Base-by-base conservation (phyloP, 129 eudicot species). In the Ambrosia trifida region DNA sequence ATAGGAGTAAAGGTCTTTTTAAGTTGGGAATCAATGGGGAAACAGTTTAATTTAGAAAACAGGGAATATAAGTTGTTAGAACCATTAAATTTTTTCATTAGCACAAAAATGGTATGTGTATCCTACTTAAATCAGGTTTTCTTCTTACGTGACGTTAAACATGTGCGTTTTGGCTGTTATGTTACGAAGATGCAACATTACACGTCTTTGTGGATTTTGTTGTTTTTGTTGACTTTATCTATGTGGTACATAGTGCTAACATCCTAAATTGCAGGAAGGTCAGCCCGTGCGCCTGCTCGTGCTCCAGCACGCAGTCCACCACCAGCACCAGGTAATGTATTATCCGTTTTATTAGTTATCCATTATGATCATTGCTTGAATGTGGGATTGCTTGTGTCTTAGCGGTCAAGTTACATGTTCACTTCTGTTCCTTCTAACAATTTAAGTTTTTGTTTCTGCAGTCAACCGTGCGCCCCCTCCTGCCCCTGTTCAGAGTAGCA, bases 231-330 rank as follows among this genome's bases (percentile, higher is more conserved):
- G 1, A 19, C 11, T 8, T 19, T 53, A 10, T 53, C 8, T 20
- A 40, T 49, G 54, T 49, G 54, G 19, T 49, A 19, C 9, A 2
- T 7, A 2, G 36, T 57, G 46, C 74, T 67, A 76, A 76, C 58
- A 12, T 14, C 7, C 7, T 61, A 38, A 60, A n/a, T 60, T 79
- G 66, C 89, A 90, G 97, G 97, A 83, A 85, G 95, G 81, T 87
- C 97, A 57, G 87, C 97, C n/a, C 99, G 96, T 69, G 96, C 96
- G 44, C 85, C 94, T 44, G 85, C 90, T 58, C 84, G 87, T 72
- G 92, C 96, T 41, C 88, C 93, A 20, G 81, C 80, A 1, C 83
- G 90, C 41, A 79, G 38, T 40, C 84, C 96, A 40, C 85, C 96
- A 19, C 90, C 96, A 13, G 85, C 80, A 65, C 84, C 87, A 78